Percentiles rank a stretch among this genome's conserved stretches.
Evolutionary conservation across 2,329 filamentous ascomycete species (phyloP).

Genomic region (Arthrobotrys conoides): DNA sequence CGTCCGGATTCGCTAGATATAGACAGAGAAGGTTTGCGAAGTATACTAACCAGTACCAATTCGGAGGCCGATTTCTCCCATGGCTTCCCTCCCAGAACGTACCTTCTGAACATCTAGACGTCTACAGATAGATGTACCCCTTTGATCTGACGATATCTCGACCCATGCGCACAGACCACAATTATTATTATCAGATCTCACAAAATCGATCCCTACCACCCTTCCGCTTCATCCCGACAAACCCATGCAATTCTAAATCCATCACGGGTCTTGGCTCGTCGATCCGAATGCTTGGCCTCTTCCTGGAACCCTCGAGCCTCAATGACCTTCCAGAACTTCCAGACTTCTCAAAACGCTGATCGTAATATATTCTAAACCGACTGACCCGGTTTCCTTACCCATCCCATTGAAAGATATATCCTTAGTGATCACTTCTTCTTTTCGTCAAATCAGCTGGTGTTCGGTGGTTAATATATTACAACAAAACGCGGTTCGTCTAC

Average conservation of each 20-base stretch:
- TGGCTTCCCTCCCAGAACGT: too few relatives aligned
- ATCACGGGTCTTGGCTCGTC: constrained; percentile 24
- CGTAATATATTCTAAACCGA: background rate
- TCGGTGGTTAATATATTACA: background rate
- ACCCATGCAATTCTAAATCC: background rate
- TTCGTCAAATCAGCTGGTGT: background rate
- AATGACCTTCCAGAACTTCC: background rate
- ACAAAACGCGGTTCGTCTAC: background rate
- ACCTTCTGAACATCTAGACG: too few relatives aligned
- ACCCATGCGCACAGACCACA: background rate
- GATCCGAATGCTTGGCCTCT: constrained; percentile 3
- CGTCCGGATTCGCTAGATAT: too few relatives aligned
- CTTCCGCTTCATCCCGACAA: background rate
- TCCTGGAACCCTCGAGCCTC: background rate
- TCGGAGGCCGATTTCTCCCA: too few relatives aligned
- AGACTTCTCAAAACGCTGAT: background rate
- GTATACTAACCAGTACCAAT: too few relatives aligned
- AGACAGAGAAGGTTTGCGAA: too few relatives aligned
- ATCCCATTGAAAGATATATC: background rate
- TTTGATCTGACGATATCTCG: too few relatives aligned
- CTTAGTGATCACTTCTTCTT: background rate
- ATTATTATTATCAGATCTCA: background rate
- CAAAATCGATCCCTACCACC: background rate
- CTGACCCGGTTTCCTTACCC: background rate
- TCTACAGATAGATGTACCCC: too few relatives aligned